A percentile compares a stretch with the other conserved stretches of the same genome.
Evolutionary conservation across 2,329 filamentous ascomycete genomes (phyloP).

Genomic region (Penicillium sp.): DNA sequence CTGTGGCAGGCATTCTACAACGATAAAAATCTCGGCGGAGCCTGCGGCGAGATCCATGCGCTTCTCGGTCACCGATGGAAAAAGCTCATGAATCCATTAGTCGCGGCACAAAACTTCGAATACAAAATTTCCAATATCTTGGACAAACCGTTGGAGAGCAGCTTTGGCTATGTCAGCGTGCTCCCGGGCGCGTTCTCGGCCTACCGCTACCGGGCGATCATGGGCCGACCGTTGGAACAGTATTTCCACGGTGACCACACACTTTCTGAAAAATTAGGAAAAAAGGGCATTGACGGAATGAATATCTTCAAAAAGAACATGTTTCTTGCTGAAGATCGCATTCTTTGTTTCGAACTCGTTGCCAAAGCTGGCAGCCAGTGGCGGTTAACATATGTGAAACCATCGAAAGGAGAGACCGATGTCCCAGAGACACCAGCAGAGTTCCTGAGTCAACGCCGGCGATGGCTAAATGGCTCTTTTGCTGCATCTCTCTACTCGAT

Average conservation of each 20-base stretch:
- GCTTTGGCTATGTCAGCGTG: conserved; percentile 94
- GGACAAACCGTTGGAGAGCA: conserved; percentile 91
- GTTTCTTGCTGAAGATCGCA: conserved; percentile 99
- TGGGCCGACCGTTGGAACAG: conserved; percentile 91
- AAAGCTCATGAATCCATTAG: conserved; percentile 88
- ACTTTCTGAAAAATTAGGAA: conserved; percentile 84
- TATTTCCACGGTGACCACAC: conserved; percentile 99
- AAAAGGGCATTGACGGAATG: conserved; percentile 98
- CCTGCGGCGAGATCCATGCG: conserved; percentile 95
- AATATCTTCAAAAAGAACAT: conserved; percentile 99
- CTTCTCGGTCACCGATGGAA: conserved; percentile 86
- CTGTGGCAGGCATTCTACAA: conserved; percentile 98
- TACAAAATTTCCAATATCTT: conserved; percentile 99
- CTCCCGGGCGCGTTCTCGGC: conserved; percentile 96
- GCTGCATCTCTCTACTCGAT: conserved; percentile 91
- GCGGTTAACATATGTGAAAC: conserved; percentile 97
- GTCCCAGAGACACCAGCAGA: conserved; percentile 92
- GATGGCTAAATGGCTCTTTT: conserved; percentile 98
- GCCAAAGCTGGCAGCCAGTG: conserved; percentile 97
- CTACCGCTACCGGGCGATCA: conserved; percentile 93
- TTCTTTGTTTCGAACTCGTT: conserved; percentile 95
- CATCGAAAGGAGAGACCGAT: conserved; percentile 96
- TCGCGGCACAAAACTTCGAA: conserved; percentile 95
- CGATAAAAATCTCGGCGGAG: conserved; percentile 93
- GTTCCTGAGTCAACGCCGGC: conserved; percentile 92